Evolutionary conservation across 2,329 filamentous ascomycete species (phyloP), one percentile per base, ranked within the genome.

Genomic region (Aphanocladium album): DNA sequence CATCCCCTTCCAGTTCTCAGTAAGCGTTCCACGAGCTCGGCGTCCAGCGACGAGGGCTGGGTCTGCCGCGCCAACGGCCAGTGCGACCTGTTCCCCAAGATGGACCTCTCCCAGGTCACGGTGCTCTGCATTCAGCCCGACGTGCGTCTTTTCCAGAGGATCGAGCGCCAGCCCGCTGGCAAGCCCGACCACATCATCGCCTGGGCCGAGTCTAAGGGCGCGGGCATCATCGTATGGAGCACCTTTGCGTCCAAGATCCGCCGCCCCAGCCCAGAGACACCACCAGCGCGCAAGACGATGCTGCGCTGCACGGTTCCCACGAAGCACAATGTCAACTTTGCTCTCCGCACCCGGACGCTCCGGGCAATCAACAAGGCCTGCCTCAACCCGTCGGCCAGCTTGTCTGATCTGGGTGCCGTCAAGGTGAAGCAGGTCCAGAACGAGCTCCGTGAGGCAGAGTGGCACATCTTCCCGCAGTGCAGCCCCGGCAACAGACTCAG

Each of bases 191-290:
- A 67, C 27, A 43, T 60, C 6, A 35, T 68, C 2, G 19, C 51
- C 25, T 67, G 64, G 61, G 58, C 43, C 7, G 54, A 66, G 37
- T 8, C 41, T 23, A 54, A 62, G 16, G 49, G 53, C 23, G n/a
- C 19, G 2, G 60, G 47, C 51, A 35, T 67, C 17, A 19, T 55
- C 8, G 35, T 67, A 25, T 62, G 30, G 49, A 66, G 65, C 60
- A 12, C 3, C 1, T 60, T 55, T 19, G 25, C 3, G 11, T 0
- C 37, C 46, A 59, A 58, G 55, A 3, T 9, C 33, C 14, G 21
- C 39, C 37, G 16, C 21, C n/a, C 27, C 16, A 17, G 27, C 47
- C 2, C 47, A 5, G 27, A 19, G 17, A 17, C 14, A 6, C 25
- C 30, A 11, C 47, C 17, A 16, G 1, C 14, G 2, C 16, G 25